These are phyloP conservation scores for Ogataea hybrid DNA, from an alignment of 1,139 yeast genomes.

Conservation along the genomic window DNA sequence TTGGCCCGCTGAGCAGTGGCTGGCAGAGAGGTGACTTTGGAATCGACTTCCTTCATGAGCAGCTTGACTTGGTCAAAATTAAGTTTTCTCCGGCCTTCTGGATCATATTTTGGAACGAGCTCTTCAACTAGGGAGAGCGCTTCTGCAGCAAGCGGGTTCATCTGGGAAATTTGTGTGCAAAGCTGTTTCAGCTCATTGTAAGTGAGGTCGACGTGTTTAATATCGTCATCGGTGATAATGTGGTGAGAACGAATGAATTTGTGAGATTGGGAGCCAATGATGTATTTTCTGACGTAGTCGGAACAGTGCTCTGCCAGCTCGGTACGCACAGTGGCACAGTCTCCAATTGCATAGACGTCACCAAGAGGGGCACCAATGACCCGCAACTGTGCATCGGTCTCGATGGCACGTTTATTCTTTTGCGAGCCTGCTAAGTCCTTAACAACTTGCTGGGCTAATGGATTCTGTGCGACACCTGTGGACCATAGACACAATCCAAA, in stretches of 20 bases:
- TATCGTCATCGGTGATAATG: conserved; percentile 41
- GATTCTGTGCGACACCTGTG: conserved; percentile 63
- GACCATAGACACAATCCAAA: conserved; percentile 68
- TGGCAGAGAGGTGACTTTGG: conserved; percentile 60
- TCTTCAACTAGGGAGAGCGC: conserved; percentile 50
- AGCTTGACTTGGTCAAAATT: conserved; percentile 47
- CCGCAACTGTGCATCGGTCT: conserved; percentile 63
- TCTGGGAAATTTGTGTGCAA: conserved; percentile 43
- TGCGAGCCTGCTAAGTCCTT: conserved; percentile 42
- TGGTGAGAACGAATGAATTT: conserved; percentile 33
- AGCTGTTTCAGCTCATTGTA: conserved; percentile 46
- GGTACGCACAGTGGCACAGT: conserved; percentile 61
- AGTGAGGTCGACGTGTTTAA: conserved; percentile 41
- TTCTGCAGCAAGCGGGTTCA: conserved; percentile 57
- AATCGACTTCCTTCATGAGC: conserved; percentile 51
- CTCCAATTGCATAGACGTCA: conserved; percentile 67
- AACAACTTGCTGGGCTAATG: conserved; percentile 50
- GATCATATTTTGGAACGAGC: conserved; percentile 49
- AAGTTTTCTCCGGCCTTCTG: conserved; percentile 43
- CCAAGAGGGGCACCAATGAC: conserved; percentile 62
- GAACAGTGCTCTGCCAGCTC: conserved; percentile 54
- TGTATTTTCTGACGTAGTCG: conserved; percentile 41
- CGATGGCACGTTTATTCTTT: conserved; percentile 57
- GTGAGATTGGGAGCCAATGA: conserved; percentile 39
- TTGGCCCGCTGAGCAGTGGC: conserved; percentile 70